Conservation (phyloP, 441 rosid species). For the Isatis lusitanica region DNA sequence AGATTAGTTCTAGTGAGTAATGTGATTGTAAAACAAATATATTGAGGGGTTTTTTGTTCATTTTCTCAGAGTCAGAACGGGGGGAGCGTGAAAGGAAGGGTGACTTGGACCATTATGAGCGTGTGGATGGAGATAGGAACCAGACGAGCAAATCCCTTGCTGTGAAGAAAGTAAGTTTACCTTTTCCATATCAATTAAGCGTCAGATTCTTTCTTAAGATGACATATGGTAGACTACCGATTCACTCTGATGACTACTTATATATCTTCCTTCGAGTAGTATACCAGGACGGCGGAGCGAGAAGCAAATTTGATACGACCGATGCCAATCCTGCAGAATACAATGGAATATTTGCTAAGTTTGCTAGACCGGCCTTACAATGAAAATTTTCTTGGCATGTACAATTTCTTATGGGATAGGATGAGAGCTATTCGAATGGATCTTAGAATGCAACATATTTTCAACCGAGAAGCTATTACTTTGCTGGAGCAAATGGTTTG, state of each 20-base stretch:
- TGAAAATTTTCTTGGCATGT: slow-evolving; percentile 77
- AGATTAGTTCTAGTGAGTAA: slow-evolving; percentile 18
- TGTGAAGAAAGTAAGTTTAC: slow-evolving; percentile 60
- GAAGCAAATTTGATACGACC: slow-evolving; percentile 90
- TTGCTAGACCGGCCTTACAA: slow-evolving; percentile 85
- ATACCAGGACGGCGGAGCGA: slow-evolving; percentile 92
- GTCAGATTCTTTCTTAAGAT: slow-evolving; percentile 20
- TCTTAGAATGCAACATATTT: slow-evolving; percentile 95
- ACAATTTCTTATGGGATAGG: slow-evolving; percentile 98
- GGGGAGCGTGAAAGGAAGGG: slow-evolving; percentile 97
- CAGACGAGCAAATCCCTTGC: slow-evolving; percentile 84
- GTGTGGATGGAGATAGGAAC: slow-evolving; percentile 92
- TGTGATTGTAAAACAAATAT: slow-evolving; percentile 25
- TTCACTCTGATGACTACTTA: slow-evolving; percentile 33
- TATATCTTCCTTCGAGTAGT: slow-evolving; percentile 46
- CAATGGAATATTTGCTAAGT: slow-evolving; percentile 75
- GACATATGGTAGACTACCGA: slow-evolving; percentile 9
- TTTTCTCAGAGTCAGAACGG: slow-evolving; percentile 77
- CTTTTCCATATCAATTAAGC: not conserved
- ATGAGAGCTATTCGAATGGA: slow-evolving; percentile 98
- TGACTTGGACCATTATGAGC: slow-evolving; percentile 94
- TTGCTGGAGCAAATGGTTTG: slow-evolving; percentile 97
- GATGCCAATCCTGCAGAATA: slow-evolving; percentile 82
- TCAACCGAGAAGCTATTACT: slow-evolving; percentile 73
- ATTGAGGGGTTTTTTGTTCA: slow-evolving; percentile 10